phyloP scores from a whole-genome alignment of 805 yeast species.

The Lipomyces starkeyi region DNA sequence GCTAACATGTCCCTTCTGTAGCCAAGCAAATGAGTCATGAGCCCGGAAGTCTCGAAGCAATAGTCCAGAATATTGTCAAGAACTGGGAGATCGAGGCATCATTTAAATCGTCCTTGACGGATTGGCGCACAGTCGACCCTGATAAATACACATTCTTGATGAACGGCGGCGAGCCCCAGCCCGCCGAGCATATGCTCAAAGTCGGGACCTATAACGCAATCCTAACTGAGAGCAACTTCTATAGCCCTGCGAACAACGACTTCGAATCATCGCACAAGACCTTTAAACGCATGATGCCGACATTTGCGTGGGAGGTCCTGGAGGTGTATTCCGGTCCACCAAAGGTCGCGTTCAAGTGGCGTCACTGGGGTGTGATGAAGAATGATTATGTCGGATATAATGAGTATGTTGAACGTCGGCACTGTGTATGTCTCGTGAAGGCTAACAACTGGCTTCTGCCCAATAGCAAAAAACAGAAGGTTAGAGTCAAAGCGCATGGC shows the following conservation, averaged over 20 bases:
- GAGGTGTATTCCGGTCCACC: background rate
- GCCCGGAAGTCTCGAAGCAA: background rate
- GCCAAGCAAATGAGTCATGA: background rate
- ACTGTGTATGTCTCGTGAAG: no score
- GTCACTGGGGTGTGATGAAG: background rate
- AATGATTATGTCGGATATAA: background rate
- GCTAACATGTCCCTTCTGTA: no score
- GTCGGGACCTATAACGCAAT: background rate
- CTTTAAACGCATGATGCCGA: background rate
- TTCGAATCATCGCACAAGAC: background rate
- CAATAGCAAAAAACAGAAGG: background rate
- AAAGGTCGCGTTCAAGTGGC: background rate
- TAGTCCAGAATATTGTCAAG: background rate
- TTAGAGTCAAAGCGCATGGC: background rate
- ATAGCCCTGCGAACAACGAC: background rate
- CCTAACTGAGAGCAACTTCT: background rate
- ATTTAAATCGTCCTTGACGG: background rate
- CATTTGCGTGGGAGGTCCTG: background rate
- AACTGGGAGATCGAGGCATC: background rate
- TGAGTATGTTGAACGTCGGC: background rate
- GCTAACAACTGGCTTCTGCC: background rate
- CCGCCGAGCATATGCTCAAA: background rate
- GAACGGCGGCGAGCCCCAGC: conserved; percentile 1
- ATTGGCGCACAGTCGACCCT: background rate
- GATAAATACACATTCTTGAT: background rate